Percentiles rank a stretch among this genome's conserved stretches.
phyloP scores from a whole-genome alignment of 2,329 filamentous ascomycete species.

The Colletotrichum cuscutae region DNA sequence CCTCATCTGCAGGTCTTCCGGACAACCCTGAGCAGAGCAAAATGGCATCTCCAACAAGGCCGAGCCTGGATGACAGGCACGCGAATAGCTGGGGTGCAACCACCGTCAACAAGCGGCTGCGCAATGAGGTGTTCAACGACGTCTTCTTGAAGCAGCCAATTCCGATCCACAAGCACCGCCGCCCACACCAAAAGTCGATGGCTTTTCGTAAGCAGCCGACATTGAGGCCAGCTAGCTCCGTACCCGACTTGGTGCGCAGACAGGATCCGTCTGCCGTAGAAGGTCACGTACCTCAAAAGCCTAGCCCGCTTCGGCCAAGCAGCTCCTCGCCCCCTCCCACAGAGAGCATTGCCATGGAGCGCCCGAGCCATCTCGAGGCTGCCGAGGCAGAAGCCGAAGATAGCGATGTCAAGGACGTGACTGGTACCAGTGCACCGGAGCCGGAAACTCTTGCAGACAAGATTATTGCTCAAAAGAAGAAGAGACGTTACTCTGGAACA shows the following conservation, averaged over 20 bases:
- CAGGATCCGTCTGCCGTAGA: constrained; percentile 19
- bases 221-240: constrained; percentile 57
- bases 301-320: constrained; percentile 28
- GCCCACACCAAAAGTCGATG: constrained; percentile 74
- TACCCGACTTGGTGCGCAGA: constrained; percentile 48
- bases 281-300: constrained; percentile 27
- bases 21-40: constrained; percentile 24
- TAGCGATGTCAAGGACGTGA: constrained; percentile 62
- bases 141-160: constrained; percentile 89
- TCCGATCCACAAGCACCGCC: constrained; percentile 80
- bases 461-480: constrained; percentile 54
- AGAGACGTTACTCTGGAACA: constrained; percentile 87
- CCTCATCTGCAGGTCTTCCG: constrained; percentile 44
- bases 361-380: constrained; percentile 1
- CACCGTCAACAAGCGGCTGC: constrained; percentile 86
- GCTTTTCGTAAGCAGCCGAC: constrained; percentile 58
- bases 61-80: constrained; percentile 63
- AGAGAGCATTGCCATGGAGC: constrained; percentile 23
- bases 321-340: constrained; percentile 19
- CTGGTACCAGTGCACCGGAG: constrained; percentile 73
- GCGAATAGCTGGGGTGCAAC: constrained; percentile 88
- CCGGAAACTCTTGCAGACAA: constrained; percentile 63
- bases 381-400: constrained; percentile 41
- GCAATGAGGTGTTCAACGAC: constrained; percentile 92
- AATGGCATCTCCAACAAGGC: constrained; percentile 42